A percentile compares a stretch with the other conserved stretches of the same genome.
Conservation (phyloP, 768 basidiomycete species). For the Multifurca ochricompacta region DNA sequence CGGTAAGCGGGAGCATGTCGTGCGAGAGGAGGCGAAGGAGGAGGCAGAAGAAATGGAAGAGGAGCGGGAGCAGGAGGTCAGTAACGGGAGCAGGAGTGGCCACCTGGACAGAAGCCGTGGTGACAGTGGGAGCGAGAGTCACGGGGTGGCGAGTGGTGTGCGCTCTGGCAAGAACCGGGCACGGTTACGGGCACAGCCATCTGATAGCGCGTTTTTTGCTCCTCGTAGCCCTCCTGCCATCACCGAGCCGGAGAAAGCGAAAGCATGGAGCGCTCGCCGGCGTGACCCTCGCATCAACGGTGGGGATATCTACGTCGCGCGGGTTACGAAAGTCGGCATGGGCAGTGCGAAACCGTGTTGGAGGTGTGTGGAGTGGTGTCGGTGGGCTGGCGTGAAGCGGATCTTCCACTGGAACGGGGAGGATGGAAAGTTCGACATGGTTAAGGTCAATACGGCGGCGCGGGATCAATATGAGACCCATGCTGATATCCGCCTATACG, state of each 20-base stretch:
- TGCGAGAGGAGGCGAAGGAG: background rate
- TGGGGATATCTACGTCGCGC: conserved; percentile 47
- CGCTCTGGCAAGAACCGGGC: background rate
- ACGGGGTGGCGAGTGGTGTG: background rate
- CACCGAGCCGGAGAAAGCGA: conserved; percentile 23
- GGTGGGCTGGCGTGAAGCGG: conserved; percentile 49
- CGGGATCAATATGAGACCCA: conserved; percentile 39
- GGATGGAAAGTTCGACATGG: conserved; percentile 32
- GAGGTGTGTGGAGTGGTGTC: conserved; percentile 49
- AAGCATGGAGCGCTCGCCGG: conserved; percentile 30
- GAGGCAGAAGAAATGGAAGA: background rate
- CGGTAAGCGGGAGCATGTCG: background rate
- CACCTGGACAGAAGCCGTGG: no score
- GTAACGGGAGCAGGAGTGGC: no score
- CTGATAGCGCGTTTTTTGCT: background rate
- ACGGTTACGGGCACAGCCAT: background rate
- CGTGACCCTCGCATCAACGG: conserved; percentile 40
- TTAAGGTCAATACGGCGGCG: conserved; percentile 39
- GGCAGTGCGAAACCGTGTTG: conserved; percentile 48
- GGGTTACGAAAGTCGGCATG: conserved; percentile 42
- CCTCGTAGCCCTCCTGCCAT: conserved; percentile 2
- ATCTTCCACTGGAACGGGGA: conserved; percentile 45
- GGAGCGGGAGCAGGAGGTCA: background rate
- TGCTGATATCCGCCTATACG: conserved; percentile 36
- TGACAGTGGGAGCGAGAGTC: background rate